Conservation (phyloP, 805 yeast species). For the Sugiyamaella qingdaonensis region DNA sequence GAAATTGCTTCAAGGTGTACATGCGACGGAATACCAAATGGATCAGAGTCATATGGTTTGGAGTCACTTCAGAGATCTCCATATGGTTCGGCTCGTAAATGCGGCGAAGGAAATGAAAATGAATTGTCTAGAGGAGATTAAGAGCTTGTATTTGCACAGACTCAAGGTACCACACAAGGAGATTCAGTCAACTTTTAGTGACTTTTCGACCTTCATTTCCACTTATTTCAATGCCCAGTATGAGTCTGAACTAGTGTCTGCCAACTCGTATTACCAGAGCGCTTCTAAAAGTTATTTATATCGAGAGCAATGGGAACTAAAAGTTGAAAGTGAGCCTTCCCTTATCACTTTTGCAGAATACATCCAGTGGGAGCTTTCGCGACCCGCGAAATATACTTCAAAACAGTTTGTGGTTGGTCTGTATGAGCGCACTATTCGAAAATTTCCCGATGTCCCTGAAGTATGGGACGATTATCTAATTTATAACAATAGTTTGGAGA, state of each 20-base stretch:
- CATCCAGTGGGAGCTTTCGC: constrained; percentile 22
- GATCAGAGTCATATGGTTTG: neutral
- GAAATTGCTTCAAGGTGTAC: neutral
- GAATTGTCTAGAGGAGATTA: neutral
- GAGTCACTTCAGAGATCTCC: neutral
- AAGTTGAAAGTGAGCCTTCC: constrained; percentile 8
- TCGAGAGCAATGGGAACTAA: constrained; percentile 22
- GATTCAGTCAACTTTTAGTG: constrained; percentile 26
- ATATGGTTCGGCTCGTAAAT: neutral
- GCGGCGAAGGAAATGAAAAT: neutral
- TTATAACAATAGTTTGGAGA: constrained; percentile 3
- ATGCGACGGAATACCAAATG: neutral
- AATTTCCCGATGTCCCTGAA: constrained; percentile 15
- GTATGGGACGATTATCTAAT: constrained; percentile 30
- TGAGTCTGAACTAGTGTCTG: constrained; percentile 25
- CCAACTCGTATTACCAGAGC: constrained; percentile 20
- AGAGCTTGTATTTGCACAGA: constrained; percentile 20
- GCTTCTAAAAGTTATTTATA: constrained; percentile 13
- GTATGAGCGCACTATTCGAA: constrained; percentile 27
- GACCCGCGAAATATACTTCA: constrained; percentile 18
- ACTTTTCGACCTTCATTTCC: constrained; percentile 28
- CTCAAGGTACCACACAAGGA: constrained; percentile 25
- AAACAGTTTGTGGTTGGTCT: constrained; percentile 18
- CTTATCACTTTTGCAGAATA: constrained; percentile 24
- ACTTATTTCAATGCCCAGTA: constrained; percentile 21